phyloP scores from a whole-genome alignment of 108 stramenopile genomes.

The Bacterosira constricta region DNA sequence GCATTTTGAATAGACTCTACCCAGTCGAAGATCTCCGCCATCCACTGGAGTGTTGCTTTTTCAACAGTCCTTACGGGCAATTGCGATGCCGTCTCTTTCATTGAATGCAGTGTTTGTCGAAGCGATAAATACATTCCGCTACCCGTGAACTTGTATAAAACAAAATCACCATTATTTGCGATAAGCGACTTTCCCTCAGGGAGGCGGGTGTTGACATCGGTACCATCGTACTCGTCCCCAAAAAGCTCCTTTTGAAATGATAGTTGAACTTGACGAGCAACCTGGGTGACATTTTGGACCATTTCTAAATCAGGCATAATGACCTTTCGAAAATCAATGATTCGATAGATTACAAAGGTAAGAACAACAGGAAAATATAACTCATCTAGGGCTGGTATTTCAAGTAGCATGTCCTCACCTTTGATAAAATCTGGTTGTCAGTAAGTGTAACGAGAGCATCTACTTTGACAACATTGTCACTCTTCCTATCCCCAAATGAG shows the following conservation, averaged over 20 bases:
- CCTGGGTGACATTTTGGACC: conserved; percentile 42
- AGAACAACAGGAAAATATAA: not conserved
- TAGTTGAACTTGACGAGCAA: conserved; percentile 52
- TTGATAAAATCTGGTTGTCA: conserved; percentile 25
- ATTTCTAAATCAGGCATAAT: conserved; percentile 58
- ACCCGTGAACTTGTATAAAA: conserved; percentile 68
- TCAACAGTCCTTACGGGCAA: conserved; percentile 68
- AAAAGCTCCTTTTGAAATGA: conserved; percentile 56
- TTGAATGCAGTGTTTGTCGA: conserved; percentile 35
- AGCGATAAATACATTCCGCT: conserved; percentile 58
- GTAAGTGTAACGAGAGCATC: conserved; percentile 15
- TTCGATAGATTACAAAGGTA: not conserved
- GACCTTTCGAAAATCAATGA: no score
- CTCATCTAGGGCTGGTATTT: not conserved
- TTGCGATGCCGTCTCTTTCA: conserved; percentile 46
- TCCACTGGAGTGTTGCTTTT: conserved; percentile 78
- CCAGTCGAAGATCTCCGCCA: conserved; percentile 64
- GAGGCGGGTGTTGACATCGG: conserved; percentile 58
- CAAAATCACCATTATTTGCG: conserved; percentile 63
- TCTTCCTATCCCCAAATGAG: not conserved
- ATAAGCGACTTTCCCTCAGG: conserved; percentile 67
- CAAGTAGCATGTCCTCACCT: conserved; percentile 15
- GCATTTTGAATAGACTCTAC: conserved; percentile 53
- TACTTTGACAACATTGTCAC: conserved; percentile 24
- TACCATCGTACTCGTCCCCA: conserved; percentile 51